Evolutionary conservation across 768 basidiomycete genomes (phyloP), one percentile per base, ranked within the genome.

Genomic region (Imleria badia): DNA sequence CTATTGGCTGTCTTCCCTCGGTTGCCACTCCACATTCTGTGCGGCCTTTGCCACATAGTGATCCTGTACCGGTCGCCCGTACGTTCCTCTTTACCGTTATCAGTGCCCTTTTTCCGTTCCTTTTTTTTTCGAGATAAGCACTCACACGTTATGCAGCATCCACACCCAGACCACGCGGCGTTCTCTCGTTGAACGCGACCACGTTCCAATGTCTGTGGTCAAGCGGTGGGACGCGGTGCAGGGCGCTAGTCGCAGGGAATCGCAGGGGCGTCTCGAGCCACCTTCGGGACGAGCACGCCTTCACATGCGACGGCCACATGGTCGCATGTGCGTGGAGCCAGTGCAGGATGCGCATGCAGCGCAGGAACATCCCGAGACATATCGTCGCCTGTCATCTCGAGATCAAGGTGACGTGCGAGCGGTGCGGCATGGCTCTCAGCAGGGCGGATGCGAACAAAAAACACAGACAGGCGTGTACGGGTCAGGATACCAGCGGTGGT

Each of bases 311-410:
- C 5, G 59, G 48, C 12, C 20, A 45, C n/a, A 30, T 1, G 38
- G 43, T 56, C 33, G 35, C 1, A 0, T 70, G 67, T 26, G 46
- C 47, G 8, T 69, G 67, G 67, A 40, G 33, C 6, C 49, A 29
- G 1, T 69, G 67, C 46, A 29, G 12, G 11, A 3, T 29, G 12
- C 1, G 2, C 5, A 60, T 69, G 55, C 67, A 70, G 44, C 61
- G 66, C 23, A 42, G 68, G 20, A 69, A 66, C 15, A 45, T 70
- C 12, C 55, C 67, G 4, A 54, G 67, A 1, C 67, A 69, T 29
- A 64, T 69, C 13, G 42, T 70, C 13, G 33, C 66, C 0, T 60
- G 53, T 36, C 67, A 69, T 14, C 17, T 69, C 6, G 68, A 44
- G 52, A 45, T 69, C 44, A 70, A 61, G 39, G 57, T 62, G 41